phyloP scores from a whole-genome alignment of 371 early-diverging fungal genomes.

The Mortierella sp. region DNA sequence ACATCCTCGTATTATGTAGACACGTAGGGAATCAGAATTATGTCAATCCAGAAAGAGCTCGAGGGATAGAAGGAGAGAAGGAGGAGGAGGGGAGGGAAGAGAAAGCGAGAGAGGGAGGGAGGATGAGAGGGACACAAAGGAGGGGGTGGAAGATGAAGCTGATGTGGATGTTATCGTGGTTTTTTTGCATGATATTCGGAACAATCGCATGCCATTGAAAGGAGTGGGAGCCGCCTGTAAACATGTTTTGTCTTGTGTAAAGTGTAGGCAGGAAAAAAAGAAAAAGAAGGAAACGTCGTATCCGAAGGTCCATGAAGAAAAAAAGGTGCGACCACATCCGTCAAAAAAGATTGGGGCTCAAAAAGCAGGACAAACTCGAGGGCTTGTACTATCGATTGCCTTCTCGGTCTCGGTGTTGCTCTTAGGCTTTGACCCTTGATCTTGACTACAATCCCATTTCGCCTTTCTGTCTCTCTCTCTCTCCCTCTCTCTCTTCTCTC shows the following conservation, averaged over 20 bases:
- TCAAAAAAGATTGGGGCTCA: not conserved
- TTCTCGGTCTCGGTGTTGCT: not conserved
- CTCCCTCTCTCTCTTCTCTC: not conserved
- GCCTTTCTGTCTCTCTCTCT: not conserved
- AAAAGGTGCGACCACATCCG: constrained; percentile 6
- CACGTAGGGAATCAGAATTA: not conserved
- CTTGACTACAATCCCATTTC: not conserved
- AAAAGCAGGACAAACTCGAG: not conserved
- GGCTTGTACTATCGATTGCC: not conserved
- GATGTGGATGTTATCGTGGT: constrained; percentile 10
- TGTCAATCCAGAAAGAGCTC: not conserved
- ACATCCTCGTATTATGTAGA: not conserved
- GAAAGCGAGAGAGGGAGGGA: not conserved
- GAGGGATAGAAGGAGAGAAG: not conserved
- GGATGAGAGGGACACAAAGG: not conserved
- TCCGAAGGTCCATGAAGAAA: not conserved
- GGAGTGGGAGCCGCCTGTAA: not conserved
- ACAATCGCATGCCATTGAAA: constrained; percentile 2
- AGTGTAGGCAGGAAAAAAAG: not conserved
- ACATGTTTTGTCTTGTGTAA: not conserved
- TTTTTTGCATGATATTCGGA: constrained; percentile 6
- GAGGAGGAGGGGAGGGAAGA: not conserved
- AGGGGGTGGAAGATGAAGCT: not conserved
- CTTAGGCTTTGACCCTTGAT: constrained; percentile 9
- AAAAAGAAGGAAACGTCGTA: not conserved